Percentiles rank a stretch among this genome's conserved stretches.
Evolutionary conservation across 2,329 filamentous ascomycete genomes (phyloP).

Genomic region (Hyphodiscus sp.): DNA sequence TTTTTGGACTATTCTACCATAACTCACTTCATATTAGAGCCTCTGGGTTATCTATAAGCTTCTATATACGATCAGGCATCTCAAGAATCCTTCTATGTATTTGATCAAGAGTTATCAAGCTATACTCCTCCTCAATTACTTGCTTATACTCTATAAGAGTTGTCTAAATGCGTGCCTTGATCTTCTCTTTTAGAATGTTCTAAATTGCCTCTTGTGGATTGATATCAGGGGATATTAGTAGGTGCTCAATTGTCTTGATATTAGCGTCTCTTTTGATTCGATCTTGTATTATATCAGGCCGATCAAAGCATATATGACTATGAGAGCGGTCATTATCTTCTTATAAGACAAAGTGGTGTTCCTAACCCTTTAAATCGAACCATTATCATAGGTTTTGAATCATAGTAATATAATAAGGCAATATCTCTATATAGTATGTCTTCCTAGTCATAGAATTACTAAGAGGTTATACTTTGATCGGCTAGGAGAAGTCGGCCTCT

Average conservation of each 20-base stretch:
- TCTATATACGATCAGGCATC: too few relatives aligned
- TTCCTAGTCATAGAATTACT: conserved; percentile 2
- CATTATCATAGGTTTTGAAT: not conserved
- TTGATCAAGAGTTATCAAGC: too few relatives aligned
- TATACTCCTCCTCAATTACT: not conserved
- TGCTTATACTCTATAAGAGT: not conserved
- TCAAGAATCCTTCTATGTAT: too few relatives aligned
- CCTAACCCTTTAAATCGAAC: too few relatives aligned
- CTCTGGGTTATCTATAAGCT: too few relatives aligned
- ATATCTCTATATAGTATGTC: not conserved
- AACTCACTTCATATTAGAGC: too few relatives aligned
- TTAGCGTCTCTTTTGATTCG: not conserved
- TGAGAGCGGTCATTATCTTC: not conserved
- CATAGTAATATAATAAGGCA: not conserved
- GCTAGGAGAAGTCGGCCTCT: not conserved
- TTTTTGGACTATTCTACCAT: too few relatives aligned
- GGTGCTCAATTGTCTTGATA: not conserved
- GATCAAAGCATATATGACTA: too few relatives aligned
- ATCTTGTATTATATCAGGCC: too few relatives aligned
- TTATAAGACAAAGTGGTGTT: not conserved
- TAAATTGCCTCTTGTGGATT: not conserved
- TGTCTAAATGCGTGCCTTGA: not conserved
- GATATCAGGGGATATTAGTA: not conserved
- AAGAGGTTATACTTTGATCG: not conserved
- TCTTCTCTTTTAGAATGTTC: not conserved